Base-by-base conservation (phyloP, 2,329 filamentous ascomycete species). In the Aspergillus latus region DNA sequence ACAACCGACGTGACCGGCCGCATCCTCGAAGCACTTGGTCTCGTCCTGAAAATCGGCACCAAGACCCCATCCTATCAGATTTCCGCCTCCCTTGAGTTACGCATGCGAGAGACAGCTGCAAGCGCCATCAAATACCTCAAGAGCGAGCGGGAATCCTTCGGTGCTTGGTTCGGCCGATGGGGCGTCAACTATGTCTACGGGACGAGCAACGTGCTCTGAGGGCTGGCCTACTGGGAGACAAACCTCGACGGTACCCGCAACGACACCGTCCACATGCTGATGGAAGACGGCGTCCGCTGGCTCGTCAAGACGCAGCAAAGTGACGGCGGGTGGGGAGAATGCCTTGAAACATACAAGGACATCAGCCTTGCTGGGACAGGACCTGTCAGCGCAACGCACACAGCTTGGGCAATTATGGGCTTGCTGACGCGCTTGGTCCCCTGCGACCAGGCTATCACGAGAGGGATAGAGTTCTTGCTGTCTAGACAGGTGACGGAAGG, bases 101-200 rank as follows among this genome's bases (percentile, higher is more conserved):
- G 59, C 62, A 2, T 64, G 53, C 13, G 28, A 50, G 30, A 34
- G 30, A 34, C 2, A 57, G 64, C 5, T n/a, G 37, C 37, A 11
- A 10, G n/a, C 11, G 70, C 52, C 1, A 60, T 73, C 13, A 11
- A 28, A 1, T 72, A 66, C 45, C 60, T 74, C n/a, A n/a, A 51
- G 5, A 26, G 28, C 1, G 55, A 49, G 1, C 70, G 72, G 51
- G 67, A 72, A 37, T 3, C 57, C 1, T 59, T 29, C 2, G 72
- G 72, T 4, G 48, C 55, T 1, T 74, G 71, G 71, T 70, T 51
- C 36, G 69, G 70, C 2, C 66, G 72, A 10, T 74, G 72, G 71
- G 68, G 66, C 0, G 48, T 52, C 28, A 74, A 74, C 52, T 74
- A 74, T 48, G 53, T 73, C 6, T 71, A 70, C 45, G 71, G 71